These are phyloP conservation scores for Amaranthus palmeri DNA, from an alignment of 148 eudicot species.

Conservation along the genomic window DNA sequence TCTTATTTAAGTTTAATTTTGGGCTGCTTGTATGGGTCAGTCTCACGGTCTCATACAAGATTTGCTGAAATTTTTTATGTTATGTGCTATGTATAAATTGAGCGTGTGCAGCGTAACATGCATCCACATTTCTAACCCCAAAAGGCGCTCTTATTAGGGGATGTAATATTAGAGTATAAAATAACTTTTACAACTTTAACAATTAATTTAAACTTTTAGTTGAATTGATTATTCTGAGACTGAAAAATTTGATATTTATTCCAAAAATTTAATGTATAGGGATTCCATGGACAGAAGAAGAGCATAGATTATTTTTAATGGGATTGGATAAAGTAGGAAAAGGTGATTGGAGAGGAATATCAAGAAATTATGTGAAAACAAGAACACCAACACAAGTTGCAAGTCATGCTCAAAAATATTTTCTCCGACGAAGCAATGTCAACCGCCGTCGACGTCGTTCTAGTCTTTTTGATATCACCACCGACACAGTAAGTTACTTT, in stretches of 20 bases:
- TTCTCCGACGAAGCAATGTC: slow-evolving; percentile 60
- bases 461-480: slow-evolving; percentile 82
- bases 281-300: slow-evolving; percentile 80
- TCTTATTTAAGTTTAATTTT: too few relatives aligned
- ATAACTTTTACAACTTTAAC: too few relatives aligned
- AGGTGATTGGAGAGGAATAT: slow-evolving; percentile 92
- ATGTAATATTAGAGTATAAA: too few relatives aligned
- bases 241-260: neutral
- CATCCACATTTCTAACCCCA: too few relatives aligned
- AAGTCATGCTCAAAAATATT: slow-evolving; percentile 89
- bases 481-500: slow-evolving; percentile 45
- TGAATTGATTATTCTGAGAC: neutral
- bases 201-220: neutral
- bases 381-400: slow-evolving; percentile 93
- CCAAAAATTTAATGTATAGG: slow-evolving; percentile 28
- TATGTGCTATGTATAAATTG: too few relatives aligned
- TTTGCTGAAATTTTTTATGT: too few relatives aligned
- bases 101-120: too few relatives aligned
- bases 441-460: slow-evolving; percentile 75
- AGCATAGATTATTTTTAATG: slow-evolving; percentile 56
- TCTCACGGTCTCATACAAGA: too few relatives aligned
- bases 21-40: too few relatives aligned
- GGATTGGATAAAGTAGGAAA: slow-evolving; percentile 71
- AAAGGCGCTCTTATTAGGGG: too few relatives aligned
- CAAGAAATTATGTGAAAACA: slow-evolving; percentile 73